Base-by-base conservation (phyloP, 352 stramenopile species). In the Saprolegnia diclina region DNA sequence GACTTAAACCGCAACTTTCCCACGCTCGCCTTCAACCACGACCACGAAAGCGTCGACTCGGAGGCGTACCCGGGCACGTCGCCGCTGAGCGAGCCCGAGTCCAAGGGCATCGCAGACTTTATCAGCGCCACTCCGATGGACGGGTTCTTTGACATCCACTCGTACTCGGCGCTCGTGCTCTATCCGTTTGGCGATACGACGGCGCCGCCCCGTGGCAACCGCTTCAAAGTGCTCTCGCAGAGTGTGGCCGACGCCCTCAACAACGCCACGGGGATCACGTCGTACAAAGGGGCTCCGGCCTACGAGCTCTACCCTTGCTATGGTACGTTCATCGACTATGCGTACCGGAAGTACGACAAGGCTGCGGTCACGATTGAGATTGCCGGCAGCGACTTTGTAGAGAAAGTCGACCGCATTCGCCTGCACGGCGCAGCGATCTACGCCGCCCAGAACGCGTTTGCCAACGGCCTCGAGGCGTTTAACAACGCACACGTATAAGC, bases 1-100 rank as follows among this genome's bases (percentile, higher is more conserved):
- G 85, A 92, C 71, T 71, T 91, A 46, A 92, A 91, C 68, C 76
- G 85, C 40, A 91, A 92, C 57, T 91, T 80, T 67, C 82, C 82
- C 5, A 32, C 78, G 75, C 75, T 66, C 66, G 73, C 54, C 37
- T 77, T 77, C 64, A 70, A 70, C 52, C 38, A 64, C 14, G 69
- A 70, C 50, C 62, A 65, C 37, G 69, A 74, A 45, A 16, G 42
- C 45, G 54, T 64, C 24, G 56, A 24, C 24, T 65, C 64, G 18
- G 71, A 78, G 48, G 73, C 71, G 1, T 78, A 75, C 67, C 74
- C 74, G n/a, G 74, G 74, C 32, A 14, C 65, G 42, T 42, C 40
- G 35, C 71, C 74, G 19, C 62, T 78, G n/a, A 76, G 71, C 21
- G 74, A 78, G 65, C 74, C 74, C 24, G 71, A 76, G 65, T 73